Conservation (phyloP, 2,329 filamentous ascomycete genomes). For the Teratosphaeria pseudoeucalypti region DNA sequence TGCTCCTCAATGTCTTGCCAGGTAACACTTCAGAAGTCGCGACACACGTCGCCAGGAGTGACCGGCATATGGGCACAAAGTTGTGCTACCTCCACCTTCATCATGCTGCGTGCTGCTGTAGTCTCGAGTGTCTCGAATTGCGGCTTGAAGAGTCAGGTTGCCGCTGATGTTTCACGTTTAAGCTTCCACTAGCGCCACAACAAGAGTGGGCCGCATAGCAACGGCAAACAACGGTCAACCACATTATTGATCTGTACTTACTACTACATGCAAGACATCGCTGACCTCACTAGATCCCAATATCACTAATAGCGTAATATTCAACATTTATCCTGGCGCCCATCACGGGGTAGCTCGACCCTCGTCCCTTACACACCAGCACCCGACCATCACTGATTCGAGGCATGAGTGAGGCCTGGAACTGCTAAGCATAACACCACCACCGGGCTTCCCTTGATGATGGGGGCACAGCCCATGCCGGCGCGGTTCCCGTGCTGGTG, state of each 20-base stretch:
- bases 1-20: too few relatives aligned
- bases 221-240: background rate
- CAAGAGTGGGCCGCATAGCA: background rate
- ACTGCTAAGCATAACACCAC: background rate
- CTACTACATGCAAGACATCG: background rate
- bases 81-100: too few relatives aligned
- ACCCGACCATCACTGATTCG: background rate
- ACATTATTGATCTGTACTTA: background rate
- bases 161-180: background rate
- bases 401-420: background rate
- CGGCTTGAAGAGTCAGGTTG: background rate
- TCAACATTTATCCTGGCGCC: background rate
- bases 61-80: too few relatives aligned
- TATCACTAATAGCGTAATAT: background rate
- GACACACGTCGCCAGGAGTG: too few relatives aligned
- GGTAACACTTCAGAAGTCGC: too few relatives aligned
- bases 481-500: constrained; percentile 31
- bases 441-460: background rate
- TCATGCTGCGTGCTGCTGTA: background rate
- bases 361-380: background rate
- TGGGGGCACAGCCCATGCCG: constrained; percentile 12
- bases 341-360: background rate
- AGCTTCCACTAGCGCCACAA: background rate
- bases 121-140: background rate
- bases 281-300: background rate